Evolutionary conservation across 768 basidiomycete species (phyloP), one percentile per base, ranked within the genome.

Genomic region (Tephrocybe sp.): DNA sequence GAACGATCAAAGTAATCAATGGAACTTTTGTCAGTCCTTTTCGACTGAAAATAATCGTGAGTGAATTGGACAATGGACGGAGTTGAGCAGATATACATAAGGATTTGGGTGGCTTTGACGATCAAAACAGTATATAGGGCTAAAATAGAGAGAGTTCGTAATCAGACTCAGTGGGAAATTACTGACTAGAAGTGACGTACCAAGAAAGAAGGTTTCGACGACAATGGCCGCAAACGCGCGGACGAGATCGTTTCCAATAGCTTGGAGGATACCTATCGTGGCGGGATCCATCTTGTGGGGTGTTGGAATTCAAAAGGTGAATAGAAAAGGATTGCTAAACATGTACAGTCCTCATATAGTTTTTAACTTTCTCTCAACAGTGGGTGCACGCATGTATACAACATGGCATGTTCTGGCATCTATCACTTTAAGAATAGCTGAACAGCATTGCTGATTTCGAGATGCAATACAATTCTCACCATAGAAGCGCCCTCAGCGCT

Each of bases 131-230:
- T 46, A 21, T 54, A 49, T 25, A 54, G 45, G 12, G 48, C 53
- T 54, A 23, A 10, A 23, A 16, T 10, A 19, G 33, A 7, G 6
- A 33, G 22, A 33, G 22, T 16, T 31, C 8, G 15, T 9, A 13
- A 38, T 29, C 36, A 19, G 21, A 7, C 18, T 38, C 37, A 3
- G 34, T 21, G n/a, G n/a, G n/a, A 21, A 15, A 23, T 33, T 33
- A 6, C n/a, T 18, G 4, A 22, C 13, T 21, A 18, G 13, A 39
- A 21, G n/a, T n/a, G 21, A 34, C 23, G 3, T 12, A 45, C 52
- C 52, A 15, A 53, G 37, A 19, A 53, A 49, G 37, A 53, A 53
- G 12, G 52, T 53, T 39, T 53, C 42, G 11, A 53, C 47, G 4
- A 45, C 10, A n/a, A 53, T 45, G n/a, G 47, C 52, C 12, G 38